Percentiles rank a stretch among this genome's conserved stretches.
Evolutionary conservation across 306 rosid genomes (phyloP).

Genomic region (Prinsepia uniflora): DNA sequence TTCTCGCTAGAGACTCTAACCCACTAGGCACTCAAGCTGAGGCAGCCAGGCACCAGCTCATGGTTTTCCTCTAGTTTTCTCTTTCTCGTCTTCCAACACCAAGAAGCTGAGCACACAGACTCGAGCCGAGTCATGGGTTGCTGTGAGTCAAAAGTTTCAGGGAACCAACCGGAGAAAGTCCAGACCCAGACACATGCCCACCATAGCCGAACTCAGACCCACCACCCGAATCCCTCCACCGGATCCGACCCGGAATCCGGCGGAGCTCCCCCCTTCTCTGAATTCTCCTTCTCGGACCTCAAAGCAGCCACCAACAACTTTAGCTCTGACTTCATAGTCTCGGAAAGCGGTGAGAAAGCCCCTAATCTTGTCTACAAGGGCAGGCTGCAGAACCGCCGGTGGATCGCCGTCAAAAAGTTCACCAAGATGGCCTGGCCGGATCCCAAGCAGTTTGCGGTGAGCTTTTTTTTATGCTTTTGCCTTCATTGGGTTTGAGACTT

Average conservation of each 20-base stretch:
- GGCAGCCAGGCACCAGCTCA: slow-evolving; percentile 14
- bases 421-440: slow-evolving; percentile 92
- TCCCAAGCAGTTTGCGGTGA: slow-evolving; percentile 82
- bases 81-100: neutral
- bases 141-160: slow-evolving; percentile 49
- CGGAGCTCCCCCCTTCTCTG: slow-evolving; percentile 50
- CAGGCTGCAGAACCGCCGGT: slow-evolving; percentile 57
- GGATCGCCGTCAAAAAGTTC: slow-evolving; percentile 98
- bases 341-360: slow-evolving; percentile 91
- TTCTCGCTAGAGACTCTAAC: neutral
- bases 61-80: slow-evolving; percentile 4
- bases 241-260: slow-evolving; percentile 29
- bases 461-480: neutral
- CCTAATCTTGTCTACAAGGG: slow-evolving; percentile 88
- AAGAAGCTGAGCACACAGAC: neutral
- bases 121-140: slow-evolving; percentile 51
- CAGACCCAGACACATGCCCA: slow-evolving; percentile 28
- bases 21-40: slow-evolving; percentile 18
- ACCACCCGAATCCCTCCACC: slow-evolving; percentile 29
- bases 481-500: neutral
- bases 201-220: slow-evolving; percentile 14
- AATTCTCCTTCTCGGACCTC: slow-evolving; percentile 72
- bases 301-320: slow-evolving; percentile 81
- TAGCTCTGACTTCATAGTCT: slow-evolving; percentile 72
- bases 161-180: slow-evolving; percentile 43